Conservation (phyloP, 2,329 filamentous ascomycete species). For the Aspergillus sp. region DNA sequence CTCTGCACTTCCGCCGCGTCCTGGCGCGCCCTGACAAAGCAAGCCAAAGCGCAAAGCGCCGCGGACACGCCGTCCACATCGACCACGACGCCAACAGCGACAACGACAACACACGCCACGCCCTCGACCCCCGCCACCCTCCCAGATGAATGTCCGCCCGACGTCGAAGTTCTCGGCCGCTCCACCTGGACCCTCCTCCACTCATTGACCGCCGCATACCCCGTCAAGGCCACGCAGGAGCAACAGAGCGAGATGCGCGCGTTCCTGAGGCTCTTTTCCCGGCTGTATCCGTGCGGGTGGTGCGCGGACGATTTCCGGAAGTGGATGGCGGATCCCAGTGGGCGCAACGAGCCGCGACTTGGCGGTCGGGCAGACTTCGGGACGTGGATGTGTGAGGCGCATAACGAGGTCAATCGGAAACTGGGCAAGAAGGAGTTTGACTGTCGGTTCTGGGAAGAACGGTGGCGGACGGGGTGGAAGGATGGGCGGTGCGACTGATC, state of each 20-base stretch:
- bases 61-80: constrained; percentile 23
- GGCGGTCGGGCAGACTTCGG: constrained; percentile 49
- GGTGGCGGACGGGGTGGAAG: constrained; percentile 86
- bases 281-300: constrained; percentile 91
- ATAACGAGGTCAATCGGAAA: constrained; percentile 61
- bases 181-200: constrained; percentile 93
- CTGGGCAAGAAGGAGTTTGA: constrained; percentile 89
- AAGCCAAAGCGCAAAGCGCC: constrained; percentile 37
- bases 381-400: constrained; percentile 50
- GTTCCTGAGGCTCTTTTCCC: constrained; percentile 79
- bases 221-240: constrained; percentile 60
- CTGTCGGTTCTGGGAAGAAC: constrained; percentile 85
- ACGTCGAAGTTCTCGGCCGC: constrained; percentile 82
- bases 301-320: constrained; percentile 87
- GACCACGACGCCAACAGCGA: constrained; percentile 23
- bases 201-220: constrained; percentile 85
- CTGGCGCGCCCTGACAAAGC: constrained; percentile 45
- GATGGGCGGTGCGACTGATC: constrained; percentile 62
- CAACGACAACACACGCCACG: constrained; percentile 31
- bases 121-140: background rate
- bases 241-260: constrained; percentile 73
- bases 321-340: constrained; percentile 65
- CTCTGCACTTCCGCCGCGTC: constrained; percentile 48
- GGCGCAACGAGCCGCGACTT: constrained; percentile 61
- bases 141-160: constrained; percentile 72